A percentile compares a stretch with the other conserved stretches of the same genome.
phyloP scores from a whole-genome alignment of 805 yeast genomes.

The Dipodascus albidus region DNA sequence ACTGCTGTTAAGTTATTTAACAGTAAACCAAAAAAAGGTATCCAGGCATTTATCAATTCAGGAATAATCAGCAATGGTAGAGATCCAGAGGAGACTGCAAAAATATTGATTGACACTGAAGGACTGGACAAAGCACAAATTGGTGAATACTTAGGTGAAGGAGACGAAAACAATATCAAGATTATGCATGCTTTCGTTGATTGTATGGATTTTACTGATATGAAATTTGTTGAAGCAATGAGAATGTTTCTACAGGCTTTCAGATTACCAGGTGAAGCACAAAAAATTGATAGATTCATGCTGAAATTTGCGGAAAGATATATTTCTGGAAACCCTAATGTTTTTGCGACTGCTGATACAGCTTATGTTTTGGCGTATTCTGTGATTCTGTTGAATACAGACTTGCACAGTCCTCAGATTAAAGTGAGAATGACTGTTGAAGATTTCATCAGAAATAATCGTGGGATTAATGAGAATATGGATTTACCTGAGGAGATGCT shows the following conservation, averaged over 20 bases:
- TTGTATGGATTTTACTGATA: slow-evolving; percentile 59
- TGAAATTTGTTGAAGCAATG: slow-evolving; percentile 74
- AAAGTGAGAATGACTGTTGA: slow-evolving; percentile 80
- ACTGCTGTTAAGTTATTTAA: slow-evolving; percentile 75
- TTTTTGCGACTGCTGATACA: slow-evolving; percentile 85
- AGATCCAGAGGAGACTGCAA: slow-evolving; percentile 60
- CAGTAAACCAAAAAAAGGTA: slow-evolving; percentile 73
- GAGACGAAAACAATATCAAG: slow-evolving; percentile 61
- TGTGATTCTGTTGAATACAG: slow-evolving; percentile 87
- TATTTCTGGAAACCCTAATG: slow-evolving; percentile 76
- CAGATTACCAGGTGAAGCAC: slow-evolving; percentile 96
- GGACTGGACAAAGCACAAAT: slow-evolving; percentile 72
- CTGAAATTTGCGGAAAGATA: slow-evolving; percentile 91
- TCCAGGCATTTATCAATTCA: slow-evolving; percentile 46
- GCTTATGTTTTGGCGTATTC: slow-evolving; percentile 90
- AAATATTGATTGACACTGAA: slow-evolving; percentile 53
- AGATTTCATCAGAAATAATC: slow-evolving; percentile 75
- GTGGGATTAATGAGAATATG: slow-evolving; percentile 86
- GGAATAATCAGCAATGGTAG: slow-evolving; percentile 47
- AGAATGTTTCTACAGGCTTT: slow-evolving; percentile 76
- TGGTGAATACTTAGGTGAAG: slow-evolving; percentile 91
- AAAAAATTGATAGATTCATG: slow-evolving; percentile 94
- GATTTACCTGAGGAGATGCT: slow-evolving; percentile 70
- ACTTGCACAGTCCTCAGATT: slow-evolving; percentile 80
- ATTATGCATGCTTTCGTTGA: slow-evolving; percentile 93